phyloP scores from a whole-genome alignment of 2,329 filamentous ascomycete genomes.

The Paramyrothecium roridum region DNA sequence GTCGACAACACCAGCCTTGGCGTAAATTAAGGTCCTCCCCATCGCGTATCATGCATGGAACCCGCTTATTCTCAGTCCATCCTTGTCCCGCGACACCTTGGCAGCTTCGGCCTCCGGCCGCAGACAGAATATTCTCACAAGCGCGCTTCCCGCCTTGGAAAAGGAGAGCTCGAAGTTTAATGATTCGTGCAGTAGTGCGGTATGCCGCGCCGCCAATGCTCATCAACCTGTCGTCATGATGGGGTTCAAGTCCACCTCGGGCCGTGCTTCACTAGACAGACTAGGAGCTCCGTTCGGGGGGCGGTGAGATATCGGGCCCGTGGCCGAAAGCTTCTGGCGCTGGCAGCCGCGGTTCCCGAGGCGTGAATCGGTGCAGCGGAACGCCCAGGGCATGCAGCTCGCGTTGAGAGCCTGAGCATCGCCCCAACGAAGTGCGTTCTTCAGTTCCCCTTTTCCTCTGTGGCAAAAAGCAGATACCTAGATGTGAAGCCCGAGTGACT shows the following conservation, averaged over 20 bases:
- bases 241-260: background rate
- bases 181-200: background rate
- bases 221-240: background rate
- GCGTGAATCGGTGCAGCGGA: background rate
- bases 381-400: background rate
- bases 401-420: background rate
- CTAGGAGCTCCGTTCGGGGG: background rate
- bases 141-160: background rate
- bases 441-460: background rate
- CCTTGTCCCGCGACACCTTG: background rate
- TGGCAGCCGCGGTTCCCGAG: background rate
- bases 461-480: background rate
- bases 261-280: background rate
- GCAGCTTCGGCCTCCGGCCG: background rate
- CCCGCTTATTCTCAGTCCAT: background rate
- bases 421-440: background rate
- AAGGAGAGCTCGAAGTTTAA: background rate
- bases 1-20: background rate
- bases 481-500: too few species aligned
- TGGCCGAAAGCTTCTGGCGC: background rate
- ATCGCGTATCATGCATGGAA: background rate
- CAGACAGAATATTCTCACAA: background rate
- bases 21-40: background rate
- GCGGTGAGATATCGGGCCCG: background rate
- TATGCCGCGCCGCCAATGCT: background rate